A percentile compares a stretch with the other conserved stretches of the same genome.
These are phyloP conservation scores for Dioszegia crocea DNA, from an alignment of 768 basidiomycete genomes.

Conservation along the genomic window DNA sequence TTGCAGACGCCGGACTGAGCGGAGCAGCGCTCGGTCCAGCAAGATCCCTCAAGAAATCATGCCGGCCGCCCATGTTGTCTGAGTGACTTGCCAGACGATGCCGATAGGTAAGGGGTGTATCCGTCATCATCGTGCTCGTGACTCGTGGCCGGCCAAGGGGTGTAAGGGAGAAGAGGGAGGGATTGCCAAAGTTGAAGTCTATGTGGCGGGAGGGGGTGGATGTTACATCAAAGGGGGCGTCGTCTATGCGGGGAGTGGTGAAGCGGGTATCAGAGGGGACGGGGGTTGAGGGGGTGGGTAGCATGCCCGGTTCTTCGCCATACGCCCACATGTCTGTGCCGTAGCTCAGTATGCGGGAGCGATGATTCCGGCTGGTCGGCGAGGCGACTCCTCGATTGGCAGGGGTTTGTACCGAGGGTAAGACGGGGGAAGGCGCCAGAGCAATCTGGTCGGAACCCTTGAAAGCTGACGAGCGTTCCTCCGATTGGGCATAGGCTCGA, in stretches of 20 bases:
- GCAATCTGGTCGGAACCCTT: constrained; percentile 33
- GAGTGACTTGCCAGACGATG: constrained; percentile 1
- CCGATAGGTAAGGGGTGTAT: constrained; percentile 8
- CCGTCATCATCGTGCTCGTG: constrained; percentile 12
- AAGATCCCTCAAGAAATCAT: constrained; percentile 13
- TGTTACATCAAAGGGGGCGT: constrained; percentile 40
- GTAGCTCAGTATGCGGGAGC: constrained; percentile 41
- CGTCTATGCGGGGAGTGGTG: constrained; percentile 41
- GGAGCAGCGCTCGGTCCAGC: constrained; percentile 6
- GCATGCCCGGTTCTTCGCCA: not conserved
- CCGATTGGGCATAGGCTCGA: constrained; percentile 27
- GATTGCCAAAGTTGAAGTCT: constrained; percentile 43
- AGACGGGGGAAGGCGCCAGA: constrained; percentile 42
- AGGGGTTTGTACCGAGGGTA: constrained; percentile 18
- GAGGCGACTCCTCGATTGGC: constrained; percentile 12
- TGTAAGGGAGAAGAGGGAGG: constrained; percentile 39
- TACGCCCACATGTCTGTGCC: constrained; percentile 30
- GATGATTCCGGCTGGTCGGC: constrained; percentile 23
- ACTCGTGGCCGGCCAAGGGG: constrained; percentile 31
- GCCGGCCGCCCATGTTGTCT: not conserved
- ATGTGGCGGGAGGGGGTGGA: constrained; percentile 43
- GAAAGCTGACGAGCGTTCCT: constrained; percentile 36
- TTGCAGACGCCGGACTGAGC: not conserved
- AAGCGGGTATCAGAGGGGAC: constrained; percentile 27
- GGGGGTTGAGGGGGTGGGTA: constrained; percentile 34